These are phyloP conservation scores for Leccinum subtestaceum DNA, from an alignment of 768 basidiomycete species.

Conservation along the genomic window DNA sequence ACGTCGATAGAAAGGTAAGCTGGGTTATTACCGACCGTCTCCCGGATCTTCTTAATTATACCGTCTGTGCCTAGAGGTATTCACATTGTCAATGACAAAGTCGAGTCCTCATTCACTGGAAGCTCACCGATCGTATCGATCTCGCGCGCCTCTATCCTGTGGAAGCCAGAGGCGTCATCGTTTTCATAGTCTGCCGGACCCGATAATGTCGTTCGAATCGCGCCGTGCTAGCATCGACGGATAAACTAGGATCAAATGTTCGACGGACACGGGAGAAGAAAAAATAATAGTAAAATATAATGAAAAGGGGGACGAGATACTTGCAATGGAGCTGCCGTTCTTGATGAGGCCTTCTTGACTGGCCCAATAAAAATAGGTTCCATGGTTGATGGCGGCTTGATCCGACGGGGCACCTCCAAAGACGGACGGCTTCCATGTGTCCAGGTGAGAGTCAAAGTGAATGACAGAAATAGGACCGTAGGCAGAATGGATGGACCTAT, in stretches of 20 bases:
- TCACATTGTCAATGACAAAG: not conserved
- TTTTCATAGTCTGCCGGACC: constrained; percentile 75
- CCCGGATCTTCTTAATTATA: constrained; percentile 77
- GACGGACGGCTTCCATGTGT: constrained; percentile 74
- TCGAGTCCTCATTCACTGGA: not conserved
- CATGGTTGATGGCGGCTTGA: constrained; percentile 79
- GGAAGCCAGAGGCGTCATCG: constrained; percentile 76
- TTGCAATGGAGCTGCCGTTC: constrained; percentile 81
- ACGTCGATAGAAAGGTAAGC: constrained; percentile 81
- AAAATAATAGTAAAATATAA: constrained; percentile 12
- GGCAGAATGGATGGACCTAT: constrained; percentile 68
- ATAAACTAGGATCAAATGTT: constrained; percentile 75
- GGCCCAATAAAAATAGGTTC: constrained; percentile 90
- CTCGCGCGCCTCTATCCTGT: constrained; percentile 79
- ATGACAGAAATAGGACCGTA: constrained; percentile 82
- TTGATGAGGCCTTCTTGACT: constrained; percentile 76
- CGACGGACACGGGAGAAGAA: constrained; percentile 16
- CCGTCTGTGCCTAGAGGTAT: constrained; percentile 55
- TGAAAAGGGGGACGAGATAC: constrained; percentile 41
- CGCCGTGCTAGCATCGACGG: constrained; percentile 65
- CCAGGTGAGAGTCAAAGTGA: constrained; percentile 85
- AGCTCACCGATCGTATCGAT: constrained; percentile 72
- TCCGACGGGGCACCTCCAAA: constrained; percentile 73
- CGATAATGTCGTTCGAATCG: constrained; percentile 81
- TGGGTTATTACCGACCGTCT: constrained; percentile 70